Conservation (phyloP, 495 filamentous ascomycete genomes). For the Parmelia sp. region DNA sequence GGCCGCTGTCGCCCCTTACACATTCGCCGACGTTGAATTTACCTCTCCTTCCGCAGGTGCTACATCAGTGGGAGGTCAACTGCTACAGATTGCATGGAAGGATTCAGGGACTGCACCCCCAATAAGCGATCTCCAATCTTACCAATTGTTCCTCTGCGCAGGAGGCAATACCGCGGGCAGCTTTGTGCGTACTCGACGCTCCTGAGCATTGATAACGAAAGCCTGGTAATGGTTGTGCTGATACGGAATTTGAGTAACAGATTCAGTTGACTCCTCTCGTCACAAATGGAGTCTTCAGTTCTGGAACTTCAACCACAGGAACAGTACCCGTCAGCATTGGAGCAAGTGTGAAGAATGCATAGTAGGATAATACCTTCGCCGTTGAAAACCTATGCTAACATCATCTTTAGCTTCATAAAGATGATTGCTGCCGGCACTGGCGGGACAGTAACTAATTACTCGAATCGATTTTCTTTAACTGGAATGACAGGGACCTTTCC, state of each 20-base stretch:
- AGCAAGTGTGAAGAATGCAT: slow-evolving; percentile 51
- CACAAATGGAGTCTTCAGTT: slow-evolving; percentile 38
- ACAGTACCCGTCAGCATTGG: slow-evolving; percentile 44
- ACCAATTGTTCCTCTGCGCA: slow-evolving; percentile 57
- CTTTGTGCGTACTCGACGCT: slow-evolving; percentile 33
- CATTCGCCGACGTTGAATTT: slow-evolving; percentile 52
- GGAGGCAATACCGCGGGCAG: slow-evolving; percentile 50
- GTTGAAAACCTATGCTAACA: background rate
- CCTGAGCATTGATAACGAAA: slow-evolving; percentile 14
- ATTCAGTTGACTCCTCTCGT: slow-evolving; percentile 40
- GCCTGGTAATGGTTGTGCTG: background rate
- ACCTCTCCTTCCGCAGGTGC: slow-evolving; percentile 45
- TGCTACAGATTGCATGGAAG: slow-evolving; percentile 53
- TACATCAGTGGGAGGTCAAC: slow-evolving; percentile 42
- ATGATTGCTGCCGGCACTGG: slow-evolving; percentile 50
- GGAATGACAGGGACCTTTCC: slow-evolving; percentile 63
- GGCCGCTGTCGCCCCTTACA: slow-evolving; percentile 37
- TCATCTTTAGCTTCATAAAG: slow-evolving; percentile 53
- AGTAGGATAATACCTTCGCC: slow-evolving; percentile 39
- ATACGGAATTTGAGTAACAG: slow-evolving; percentile 30
- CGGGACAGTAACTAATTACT: slow-evolving; percentile 53
- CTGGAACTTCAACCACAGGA: slow-evolving; percentile 47
- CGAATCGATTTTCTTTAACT: slow-evolving; percentile 56
- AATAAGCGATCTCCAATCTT: slow-evolving; percentile 48
- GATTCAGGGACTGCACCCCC: slow-evolving; percentile 47